Evolutionary conservation across 306 rosid genomes (phyloP).

Genomic region (Lupinus albus): DNA sequence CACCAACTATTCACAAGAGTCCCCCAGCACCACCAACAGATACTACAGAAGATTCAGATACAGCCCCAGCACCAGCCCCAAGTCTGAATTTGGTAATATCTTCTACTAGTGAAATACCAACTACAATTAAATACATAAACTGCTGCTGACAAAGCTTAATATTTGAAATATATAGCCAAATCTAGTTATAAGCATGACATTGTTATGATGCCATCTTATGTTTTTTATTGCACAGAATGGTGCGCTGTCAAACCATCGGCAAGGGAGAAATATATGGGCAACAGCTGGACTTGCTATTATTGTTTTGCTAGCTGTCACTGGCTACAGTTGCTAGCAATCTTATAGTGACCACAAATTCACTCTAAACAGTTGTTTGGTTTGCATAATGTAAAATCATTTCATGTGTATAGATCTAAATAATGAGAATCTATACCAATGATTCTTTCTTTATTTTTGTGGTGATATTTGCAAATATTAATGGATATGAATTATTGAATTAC

Average conservation of each 20-base stretch:
- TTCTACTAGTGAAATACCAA: constrained; percentile 26
- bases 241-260: constrained; percentile 53
- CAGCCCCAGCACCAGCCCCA: constrained; percentile 90
- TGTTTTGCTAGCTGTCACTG: constrained; percentile 54
- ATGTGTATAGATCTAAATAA: constrained; percentile 46
- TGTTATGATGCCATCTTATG: constrained; percentile 27
- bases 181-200: constrained; percentile 2
- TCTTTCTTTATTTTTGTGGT: constrained; percentile 11
- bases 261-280: constrained; percentile 53
- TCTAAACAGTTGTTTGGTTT: constrained; percentile 37
- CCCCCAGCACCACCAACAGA: constrained; percentile 91
- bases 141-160: background rate
- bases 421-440: constrained; percentile 21
- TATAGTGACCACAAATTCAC: constrained; percentile 40
- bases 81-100: constrained; percentile 66
- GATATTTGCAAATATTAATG: constrained; percentile 41
- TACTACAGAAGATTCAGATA: constrained; percentile 54
- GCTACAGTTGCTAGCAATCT: constrained; percentile 50
- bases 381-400: constrained; percentile 39
- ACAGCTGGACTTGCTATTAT: constrained; percentile 54
- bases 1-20: constrained; percentile 57
- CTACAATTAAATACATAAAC: background rate
- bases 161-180: background rate
- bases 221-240: constrained; percentile 58
- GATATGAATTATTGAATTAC: constrained; percentile 44